Evolutionary conservation across 1,284 basidiomycete species (phyloP), one percentile per base, ranked within the genome.

Genomic region (Ceratobasidium sp.): DNA sequence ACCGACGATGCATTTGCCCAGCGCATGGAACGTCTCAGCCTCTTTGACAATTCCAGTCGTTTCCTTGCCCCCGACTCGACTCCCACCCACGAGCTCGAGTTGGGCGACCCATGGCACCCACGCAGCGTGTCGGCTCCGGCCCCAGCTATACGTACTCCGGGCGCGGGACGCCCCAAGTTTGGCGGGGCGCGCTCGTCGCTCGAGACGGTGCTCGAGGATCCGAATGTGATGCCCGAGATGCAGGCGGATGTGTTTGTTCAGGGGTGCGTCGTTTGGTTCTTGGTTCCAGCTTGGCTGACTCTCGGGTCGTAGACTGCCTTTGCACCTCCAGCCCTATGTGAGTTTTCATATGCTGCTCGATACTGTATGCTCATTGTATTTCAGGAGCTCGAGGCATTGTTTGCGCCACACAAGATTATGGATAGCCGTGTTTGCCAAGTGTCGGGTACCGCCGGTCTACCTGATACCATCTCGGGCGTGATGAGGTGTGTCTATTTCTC

Each of bases 141-240:
- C 24, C 68, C 56, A 22, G 22, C 13, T 22, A 4, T 58, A n/a
- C 13, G 29, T 58, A 48, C 61, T 8, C 61, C 61, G n/a, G 48
- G 43, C 41, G 31, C 27, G 41, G 27, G 27, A 2, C 54, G 68
- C 14, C 56, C 68, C 68, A 59, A 61, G 43, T 72, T 72, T 72
- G 41, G 31, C 31, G 54, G 54, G 8, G 66, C 53, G 16, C 68
- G 68, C 27, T 61, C 56, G 68, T 61, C 68, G n/a, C 24, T 72
- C 13, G 68, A 72, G 68, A 72, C 68, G 41, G 68, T 72, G 24
- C 68, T 61, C 41, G 68, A 72, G 56, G 68, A 72, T 51, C 68
- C 68, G n/a, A 54, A 9, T 13, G 56, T 39, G 41, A 4, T 14
- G 27, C 66, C 39, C n/a, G 56, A 72, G 68, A 31, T 56, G 9